Evolutionary conservation across 495 filamentous ascomycete species (phyloP), one percentile per base, ranked within the genome.

Genomic region (Aspergillus baeticus): DNA sequence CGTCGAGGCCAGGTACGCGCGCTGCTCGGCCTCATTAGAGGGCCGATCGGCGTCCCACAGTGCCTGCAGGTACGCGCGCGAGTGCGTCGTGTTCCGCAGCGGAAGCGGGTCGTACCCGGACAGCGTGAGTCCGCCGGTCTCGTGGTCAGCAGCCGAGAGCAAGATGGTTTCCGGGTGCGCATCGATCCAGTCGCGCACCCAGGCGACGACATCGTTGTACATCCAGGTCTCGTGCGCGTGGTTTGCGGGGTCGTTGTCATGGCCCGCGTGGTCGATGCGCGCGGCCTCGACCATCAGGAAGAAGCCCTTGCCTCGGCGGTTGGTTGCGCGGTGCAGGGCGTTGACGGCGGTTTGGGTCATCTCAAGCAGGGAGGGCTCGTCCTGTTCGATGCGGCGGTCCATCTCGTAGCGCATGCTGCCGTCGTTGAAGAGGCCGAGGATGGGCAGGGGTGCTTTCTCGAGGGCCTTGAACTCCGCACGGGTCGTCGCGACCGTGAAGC

Each of bases 331-430:
- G 33, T 51, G 1, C 6, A 51, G 48, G 17, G 48, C 18, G 31
- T 51, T 20, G 1, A 51, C 15, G 48, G 48, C 48, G 6, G 33
- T 38, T n/a, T 37, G 2, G 2, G 48, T 6, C 48, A 51, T 51
- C 15, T 51, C 48, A 5, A 51, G 48, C 2, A 51, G 33, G 34
- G 48, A 51, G 33, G 48, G 48, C n/a, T 51, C 31, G 33, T 51
- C 48, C 14, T 51, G 48, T 31, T 14, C 18, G 7, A 51, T 33
- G 20, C 34, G 48, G 18, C 48, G 48, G 33, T 51, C 48, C 3
- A 51, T 51, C 33, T 51, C 48, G 48, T 51, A 51, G 48, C 48
- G 48, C 48, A 51, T 51, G 48, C 34, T 51, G 18, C 48, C 48
- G 11, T 51, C 48, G 33, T 15, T 39, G 48, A 51, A 51, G 22